These are phyloP conservation scores for Fagopyrum esculentum DNA, from an alignment of 148 eudicot genomes.

Conservation along the genomic window DNA sequence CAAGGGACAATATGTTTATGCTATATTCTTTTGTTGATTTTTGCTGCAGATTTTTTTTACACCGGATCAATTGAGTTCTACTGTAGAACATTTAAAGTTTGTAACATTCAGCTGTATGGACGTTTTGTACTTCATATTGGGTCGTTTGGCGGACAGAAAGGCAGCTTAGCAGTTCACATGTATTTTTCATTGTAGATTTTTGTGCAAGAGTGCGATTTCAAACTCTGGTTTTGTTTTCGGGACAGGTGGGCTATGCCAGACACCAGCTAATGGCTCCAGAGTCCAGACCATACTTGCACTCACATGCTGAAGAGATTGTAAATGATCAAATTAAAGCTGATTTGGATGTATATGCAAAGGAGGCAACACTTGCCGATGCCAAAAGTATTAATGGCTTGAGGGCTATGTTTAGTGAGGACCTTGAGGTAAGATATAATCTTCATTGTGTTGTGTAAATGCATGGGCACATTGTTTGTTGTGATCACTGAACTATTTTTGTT, in stretches of 20 bases:
- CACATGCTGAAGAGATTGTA: constrained; percentile 84
- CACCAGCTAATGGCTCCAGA: constrained; percentile 55
- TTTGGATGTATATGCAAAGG: constrained; percentile 74
- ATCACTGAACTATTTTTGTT: neutral
- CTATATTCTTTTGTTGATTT: neutral
- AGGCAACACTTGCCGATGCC: constrained; percentile 74
- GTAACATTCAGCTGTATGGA: constrained; percentile 73
- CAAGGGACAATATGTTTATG: neutral
- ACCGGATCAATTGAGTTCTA: constrained; percentile 76
- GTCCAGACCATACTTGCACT: constrained; percentile 95
- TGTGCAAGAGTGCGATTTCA: neutral
- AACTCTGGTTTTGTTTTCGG: constrained; percentile 6
- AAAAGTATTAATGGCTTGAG: constrained; percentile 78
- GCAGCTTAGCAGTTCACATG: constrained; percentile 27
- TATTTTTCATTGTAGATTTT: neutral
- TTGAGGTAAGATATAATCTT: constrained; percentile 42
- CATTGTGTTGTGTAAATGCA: neutral
- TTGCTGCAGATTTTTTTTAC: constrained; percentile 65
- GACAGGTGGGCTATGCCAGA: constrained; percentile 81
- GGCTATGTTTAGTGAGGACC: constrained; percentile 67
- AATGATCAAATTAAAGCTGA: constrained; percentile 86
- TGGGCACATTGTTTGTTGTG: neutral
- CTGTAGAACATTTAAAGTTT: constrained; percentile 61
- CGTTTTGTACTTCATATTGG: constrained; percentile 92
- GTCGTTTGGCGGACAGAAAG: constrained; percentile 42